Percentiles rank a stretch among this genome's conserved stretches.
Conservation (phyloP, 148 eudicot species). For the Rhododendron ovatum region DNA sequence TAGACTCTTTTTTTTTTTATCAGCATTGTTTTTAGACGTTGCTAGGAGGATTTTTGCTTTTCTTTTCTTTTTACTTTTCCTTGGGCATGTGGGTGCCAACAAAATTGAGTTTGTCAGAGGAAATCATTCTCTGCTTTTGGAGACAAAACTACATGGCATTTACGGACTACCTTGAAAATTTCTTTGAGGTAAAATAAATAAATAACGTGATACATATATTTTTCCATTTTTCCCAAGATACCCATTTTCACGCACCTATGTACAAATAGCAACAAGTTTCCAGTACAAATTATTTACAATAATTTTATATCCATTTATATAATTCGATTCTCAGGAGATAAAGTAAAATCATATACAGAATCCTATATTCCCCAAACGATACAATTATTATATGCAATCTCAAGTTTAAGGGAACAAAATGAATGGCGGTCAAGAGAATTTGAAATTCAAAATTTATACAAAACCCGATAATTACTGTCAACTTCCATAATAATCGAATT, state of each 20-base stretch:
- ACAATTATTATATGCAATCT: no score
- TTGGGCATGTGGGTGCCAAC: constrained; percentile 5
- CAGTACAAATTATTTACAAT: background rate
- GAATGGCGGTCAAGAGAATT: no score
- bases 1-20: background rate
- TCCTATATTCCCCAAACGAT: no score
- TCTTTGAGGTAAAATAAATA: background rate
- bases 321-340: no score
- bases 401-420: no score
- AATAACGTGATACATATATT: background rate
- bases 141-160: background rate
- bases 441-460: no score
- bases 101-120: background rate
- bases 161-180: background rate
- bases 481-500: no score
- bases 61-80: background rate
- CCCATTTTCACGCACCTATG: background rate
- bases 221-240: background rate
- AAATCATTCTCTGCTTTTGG: background rate
- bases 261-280: background rate
- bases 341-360: no score
- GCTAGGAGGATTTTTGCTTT: background rate
- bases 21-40: background rate
- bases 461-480: no score
- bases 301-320: no score